These are phyloP conservation scores for Ganoderma meredithae DNA, from an alignment of 1,284 basidiomycete genomes.

Conservation along the genomic window DNA sequence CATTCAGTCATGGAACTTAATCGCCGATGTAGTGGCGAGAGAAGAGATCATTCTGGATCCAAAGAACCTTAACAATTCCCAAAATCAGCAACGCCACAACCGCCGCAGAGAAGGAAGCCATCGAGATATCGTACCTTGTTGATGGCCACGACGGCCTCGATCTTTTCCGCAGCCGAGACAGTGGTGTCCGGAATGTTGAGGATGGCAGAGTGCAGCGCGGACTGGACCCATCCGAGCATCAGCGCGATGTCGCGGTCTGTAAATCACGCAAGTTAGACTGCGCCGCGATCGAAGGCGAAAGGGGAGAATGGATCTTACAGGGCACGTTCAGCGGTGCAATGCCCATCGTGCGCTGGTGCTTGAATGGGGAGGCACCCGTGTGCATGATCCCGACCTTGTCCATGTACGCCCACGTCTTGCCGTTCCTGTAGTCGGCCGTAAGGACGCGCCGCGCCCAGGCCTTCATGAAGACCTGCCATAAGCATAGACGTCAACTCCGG, in stretches of 20 bases:
- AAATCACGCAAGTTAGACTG: slow-evolving; percentile 1
- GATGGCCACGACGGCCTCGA: slow-evolving; percentile 49
- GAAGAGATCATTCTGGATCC: slow-evolving; percentile 59
- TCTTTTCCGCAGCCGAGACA: slow-evolving; percentile 43
- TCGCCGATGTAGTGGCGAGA: slow-evolving; percentile 51
- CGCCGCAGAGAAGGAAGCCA: background rate
- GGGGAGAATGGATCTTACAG: slow-evolving; percentile 34
- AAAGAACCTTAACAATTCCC: slow-evolving; percentile 44
- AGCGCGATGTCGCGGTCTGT: slow-evolving; percentile 46
- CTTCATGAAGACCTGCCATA: slow-evolving; percentile 46
- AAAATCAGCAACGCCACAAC: slow-evolving; percentile 10
- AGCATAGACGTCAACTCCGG: slow-evolving; percentile 7
- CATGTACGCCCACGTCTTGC: slow-evolving; percentile 55
- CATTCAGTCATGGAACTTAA: slow-evolving; percentile 20
- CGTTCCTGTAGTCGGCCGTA: slow-evolving; percentile 52
- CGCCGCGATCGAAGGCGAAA: background rate
- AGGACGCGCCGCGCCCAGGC: slow-evolving; percentile 47
- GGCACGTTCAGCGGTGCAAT: slow-evolving; percentile 45
- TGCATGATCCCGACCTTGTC: slow-evolving; percentile 61
- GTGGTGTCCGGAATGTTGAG: slow-evolving; percentile 39
- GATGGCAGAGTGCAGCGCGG: slow-evolving; percentile 43
- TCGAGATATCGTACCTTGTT: slow-evolving; percentile 47
- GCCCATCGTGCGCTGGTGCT: slow-evolving; percentile 43
- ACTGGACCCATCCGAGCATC: slow-evolving; percentile 44
- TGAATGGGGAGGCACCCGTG: slow-evolving; percentile 54